Evolutionary conservation across 2,329 filamentous ascomycete species (phyloP).

Genomic region (Alternaria hordeiaustralica): DNA sequence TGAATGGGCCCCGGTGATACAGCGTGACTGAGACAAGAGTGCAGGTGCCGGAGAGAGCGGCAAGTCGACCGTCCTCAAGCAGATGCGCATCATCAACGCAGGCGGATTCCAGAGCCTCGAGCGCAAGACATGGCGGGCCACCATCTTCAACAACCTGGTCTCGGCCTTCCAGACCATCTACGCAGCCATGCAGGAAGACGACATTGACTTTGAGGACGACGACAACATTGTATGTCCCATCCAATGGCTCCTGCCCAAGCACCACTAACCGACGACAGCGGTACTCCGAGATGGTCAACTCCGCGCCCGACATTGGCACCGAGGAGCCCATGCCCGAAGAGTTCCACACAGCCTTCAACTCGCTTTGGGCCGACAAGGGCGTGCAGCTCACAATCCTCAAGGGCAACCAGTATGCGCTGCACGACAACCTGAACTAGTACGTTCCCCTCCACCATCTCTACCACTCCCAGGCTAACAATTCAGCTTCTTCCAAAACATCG

Average conservation of each 20-base stretch:
- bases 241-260: background rate
- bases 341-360: conserved; percentile 81
- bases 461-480: conserved; percentile 22
- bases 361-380: conserved; percentile 81
- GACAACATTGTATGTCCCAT: conserved; percentile 73
- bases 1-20: background rate
- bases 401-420: conserved; percentile 94
- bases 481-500: conserved; percentile 79
- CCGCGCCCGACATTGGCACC: conserved; percentile 81
- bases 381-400: conserved; percentile 88
- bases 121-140: conserved; percentile 90
- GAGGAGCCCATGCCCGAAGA: conserved; percentile 81
- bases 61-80: conserved; percentile 96
- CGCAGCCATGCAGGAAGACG: conserved; percentile 87
- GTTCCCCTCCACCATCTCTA: conserved; percentile 38
- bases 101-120: conserved; percentile 90
- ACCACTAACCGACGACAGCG: conserved; percentile 60
- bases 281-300: conserved; percentile 76
- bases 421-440: conserved; percentile 95
- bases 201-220: conserved; percentile 77
- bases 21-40: conserved; percentile 31
- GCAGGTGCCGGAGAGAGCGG: conserved; percentile 92
- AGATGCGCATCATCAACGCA: conserved; percentile 98
- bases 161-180: conserved; percentile 90
- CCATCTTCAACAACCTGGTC: conserved; percentile 94